These are phyloP conservation scores for Exophiala lecanii-corni DNA, from an alignment of 2,329 filamentous ascomycete genomes.

Conservation along the genomic window DNA sequence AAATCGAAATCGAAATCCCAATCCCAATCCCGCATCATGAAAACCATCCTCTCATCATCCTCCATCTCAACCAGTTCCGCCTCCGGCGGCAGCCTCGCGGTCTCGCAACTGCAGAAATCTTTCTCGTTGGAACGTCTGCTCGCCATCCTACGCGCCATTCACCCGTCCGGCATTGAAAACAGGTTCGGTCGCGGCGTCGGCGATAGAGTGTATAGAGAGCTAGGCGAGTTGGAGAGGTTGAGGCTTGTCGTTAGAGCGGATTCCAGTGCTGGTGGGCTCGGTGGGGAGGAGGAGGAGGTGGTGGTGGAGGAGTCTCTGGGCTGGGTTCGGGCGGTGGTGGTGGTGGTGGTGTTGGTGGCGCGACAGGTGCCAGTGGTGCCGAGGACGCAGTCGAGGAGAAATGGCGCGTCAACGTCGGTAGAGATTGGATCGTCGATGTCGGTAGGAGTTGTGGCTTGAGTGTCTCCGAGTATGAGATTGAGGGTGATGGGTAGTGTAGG, in stretches of 20 bases:
- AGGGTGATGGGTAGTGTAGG: constrained; percentile 14
- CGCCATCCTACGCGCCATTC: constrained; percentile 45
- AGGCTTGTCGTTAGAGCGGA: constrained; percentile 43
- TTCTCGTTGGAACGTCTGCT: constrained; percentile 44
- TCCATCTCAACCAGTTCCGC: constrained; percentile 8
- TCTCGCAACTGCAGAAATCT: constrained; percentile 34
- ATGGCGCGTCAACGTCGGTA: constrained; percentile 46
- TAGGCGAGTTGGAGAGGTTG: constrained; percentile 44
- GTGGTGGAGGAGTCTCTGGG: too few relatives aligned
- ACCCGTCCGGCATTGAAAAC: constrained; percentile 39
- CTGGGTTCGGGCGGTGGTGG: constrained; percentile 12
- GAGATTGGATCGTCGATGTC: constrained; percentile 44
- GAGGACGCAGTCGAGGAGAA: constrained; percentile 33
- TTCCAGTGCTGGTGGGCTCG: constrained; percentile 23
- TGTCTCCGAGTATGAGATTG: constrained; percentile 42
- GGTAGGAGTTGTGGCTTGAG: constrained; percentile 38
- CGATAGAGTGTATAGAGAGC: constrained; percentile 42
- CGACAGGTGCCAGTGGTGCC: constrained; percentile 36
- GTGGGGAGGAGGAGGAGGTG: too few relatives aligned
- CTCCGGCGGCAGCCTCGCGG: constrained; percentile 2
- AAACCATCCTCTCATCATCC: constrained; percentile 10
- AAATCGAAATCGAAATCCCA: constrained; percentile 34
- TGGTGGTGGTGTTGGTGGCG: constrained; percentile 31
- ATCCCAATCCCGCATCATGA: constrained; percentile 27
- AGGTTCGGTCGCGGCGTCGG: constrained; percentile 30